Percentiles rank a stretch among this genome's conserved stretches.
Conservation (phyloP, 2,329 filamentous ascomycete genomes). For the Aspergillus sp. region DNA sequence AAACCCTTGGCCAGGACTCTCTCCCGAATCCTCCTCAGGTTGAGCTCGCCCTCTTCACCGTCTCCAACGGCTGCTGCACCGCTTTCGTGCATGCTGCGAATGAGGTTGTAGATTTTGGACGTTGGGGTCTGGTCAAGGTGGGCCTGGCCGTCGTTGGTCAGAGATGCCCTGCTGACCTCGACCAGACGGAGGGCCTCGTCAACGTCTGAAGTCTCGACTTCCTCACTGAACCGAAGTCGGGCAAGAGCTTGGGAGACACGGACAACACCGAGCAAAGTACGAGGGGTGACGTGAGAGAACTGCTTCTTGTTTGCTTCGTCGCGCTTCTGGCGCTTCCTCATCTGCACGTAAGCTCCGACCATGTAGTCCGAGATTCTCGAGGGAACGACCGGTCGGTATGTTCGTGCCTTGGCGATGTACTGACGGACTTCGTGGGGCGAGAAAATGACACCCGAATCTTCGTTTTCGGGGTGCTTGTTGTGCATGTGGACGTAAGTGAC, state of each 20-base stretch:
- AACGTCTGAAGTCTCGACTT: conserved; percentile 87
- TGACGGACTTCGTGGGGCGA: conserved; percentile 90
- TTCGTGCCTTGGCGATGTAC: conserved; percentile 90
- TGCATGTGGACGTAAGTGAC: conserved; percentile 98
- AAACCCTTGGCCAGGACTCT: conserved; percentile 94
- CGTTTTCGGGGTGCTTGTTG: conserved; percentile 83
- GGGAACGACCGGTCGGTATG: conserved; percentile 82
- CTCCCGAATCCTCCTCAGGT: conserved; percentile 84
- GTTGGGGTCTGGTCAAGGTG: conserved; percentile 74
- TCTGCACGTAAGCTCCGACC: conserved; percentile 91
- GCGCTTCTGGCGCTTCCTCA: conserved; percentile 87
- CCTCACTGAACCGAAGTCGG: conserved; percentile 80
- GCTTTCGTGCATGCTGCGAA: conserved; percentile 81
- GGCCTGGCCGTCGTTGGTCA: conserved; percentile 69
- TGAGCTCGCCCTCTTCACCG: conserved; percentile 72
- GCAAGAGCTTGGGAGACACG: conserved; percentile 93
- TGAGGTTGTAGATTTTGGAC: conserved; percentile 91
- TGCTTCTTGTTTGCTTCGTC: conserved; percentile 89
- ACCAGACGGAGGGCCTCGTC: conserved; percentile 90
- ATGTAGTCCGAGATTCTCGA: conserved; percentile 90
- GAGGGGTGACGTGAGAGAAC: conserved; percentile 89
- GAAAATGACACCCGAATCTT: conserved; percentile 71
- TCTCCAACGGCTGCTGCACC: conserved; percentile 78
- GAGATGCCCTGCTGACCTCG: conserved; percentile 88
- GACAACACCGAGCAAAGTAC: conserved; percentile 88